Evolutionary conservation across 106 monocot genomes (phyloP).

Genomic region (Phalaenopsis aphrodite): DNA sequence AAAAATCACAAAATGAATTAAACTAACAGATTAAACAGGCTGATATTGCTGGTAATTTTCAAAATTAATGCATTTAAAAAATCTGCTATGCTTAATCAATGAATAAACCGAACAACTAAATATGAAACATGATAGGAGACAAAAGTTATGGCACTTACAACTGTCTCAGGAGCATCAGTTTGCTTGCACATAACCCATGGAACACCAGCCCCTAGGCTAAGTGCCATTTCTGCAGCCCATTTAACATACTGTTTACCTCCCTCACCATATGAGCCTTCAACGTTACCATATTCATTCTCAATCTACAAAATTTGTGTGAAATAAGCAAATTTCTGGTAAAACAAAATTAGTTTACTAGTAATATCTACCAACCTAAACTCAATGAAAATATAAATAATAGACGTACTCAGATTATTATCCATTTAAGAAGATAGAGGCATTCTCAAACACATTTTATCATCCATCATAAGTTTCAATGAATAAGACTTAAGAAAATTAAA

Average conservation of each 20-base stretch:
- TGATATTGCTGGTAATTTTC: neutral
- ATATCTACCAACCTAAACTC: neutral
- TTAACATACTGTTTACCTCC: conserved; percentile 69
- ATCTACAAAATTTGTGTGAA: conserved; percentile 46
- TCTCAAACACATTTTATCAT: too few species aligned
- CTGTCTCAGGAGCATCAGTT: conserved; percentile 82
- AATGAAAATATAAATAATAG: too few species aligned
- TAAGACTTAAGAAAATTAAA: too few species aligned
- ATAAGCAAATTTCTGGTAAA: neutral
- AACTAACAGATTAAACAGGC: neutral
- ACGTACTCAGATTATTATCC: neutral
- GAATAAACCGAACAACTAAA: neutral
- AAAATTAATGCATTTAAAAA: neutral
- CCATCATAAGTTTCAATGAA: too few species aligned
- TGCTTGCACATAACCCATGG: conserved; percentile 99
- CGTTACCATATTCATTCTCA: conserved; percentile 98
- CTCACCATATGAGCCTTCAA: conserved; percentile 75
- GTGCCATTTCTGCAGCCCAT: conserved; percentile 91
- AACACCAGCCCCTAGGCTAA: conserved; percentile 62
- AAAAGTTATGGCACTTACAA: conserved; percentile 36
- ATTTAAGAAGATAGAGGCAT: neutral
- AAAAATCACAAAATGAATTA: neutral
- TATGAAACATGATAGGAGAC: neutral
- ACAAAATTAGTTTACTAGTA: neutral
- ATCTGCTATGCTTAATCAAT: neutral